Evolutionary conservation across 73 alveolate genomes (phyloP).

Genomic region (Tetrahymena elliotti): DNA sequence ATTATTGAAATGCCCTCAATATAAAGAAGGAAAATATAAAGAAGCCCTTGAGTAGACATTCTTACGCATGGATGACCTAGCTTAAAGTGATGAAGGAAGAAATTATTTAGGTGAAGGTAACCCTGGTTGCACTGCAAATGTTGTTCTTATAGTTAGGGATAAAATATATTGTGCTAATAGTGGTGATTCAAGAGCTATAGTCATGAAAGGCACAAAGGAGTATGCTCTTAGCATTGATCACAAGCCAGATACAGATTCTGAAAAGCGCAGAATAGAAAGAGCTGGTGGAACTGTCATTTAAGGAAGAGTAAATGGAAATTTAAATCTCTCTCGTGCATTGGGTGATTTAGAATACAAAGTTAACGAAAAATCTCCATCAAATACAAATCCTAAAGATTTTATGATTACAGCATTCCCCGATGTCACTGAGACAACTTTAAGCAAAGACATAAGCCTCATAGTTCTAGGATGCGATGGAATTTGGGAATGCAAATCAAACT

Average conservation of each 20-base stretch:
- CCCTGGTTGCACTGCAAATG: conserved; percentile 88
- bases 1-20: conserved; percentile 44
- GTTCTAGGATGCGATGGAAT: conserved; percentile 84
- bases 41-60: conserved; percentile 74
- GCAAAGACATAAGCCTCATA: conserved; percentile 51
- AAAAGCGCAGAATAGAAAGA: conserved; percentile 45
- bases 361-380: background rate
- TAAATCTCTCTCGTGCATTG: conserved; percentile 48
- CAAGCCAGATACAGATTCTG: conserved; percentile 30
- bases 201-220: background rate
- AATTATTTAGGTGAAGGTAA: conserved; percentile 36
- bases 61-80: conserved; percentile 71
- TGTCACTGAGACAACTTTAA: conserved; percentile 36
- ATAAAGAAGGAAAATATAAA: conserved; percentile 58
- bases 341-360: conserved; percentile 49
- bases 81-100: conserved; percentile 62
- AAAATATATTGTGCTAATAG: conserved; percentile 81
- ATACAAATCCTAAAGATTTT: conserved; percentile 44
- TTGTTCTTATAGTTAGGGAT: conserved; percentile 65
- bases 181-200: conserved; percentile 87
- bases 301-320: conserved; percentile 52
- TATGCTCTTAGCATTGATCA: conserved; percentile 16
- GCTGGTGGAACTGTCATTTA: conserved; percentile 40
- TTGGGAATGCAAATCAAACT: conserved; percentile 17
- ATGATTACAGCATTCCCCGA: conserved; percentile 79